Percentiles rank a stretch among this genome's conserved stretches.
Conservation (phyloP, 2,329 filamentous ascomycete genomes). For the Hypomyces rosellus region DNA sequence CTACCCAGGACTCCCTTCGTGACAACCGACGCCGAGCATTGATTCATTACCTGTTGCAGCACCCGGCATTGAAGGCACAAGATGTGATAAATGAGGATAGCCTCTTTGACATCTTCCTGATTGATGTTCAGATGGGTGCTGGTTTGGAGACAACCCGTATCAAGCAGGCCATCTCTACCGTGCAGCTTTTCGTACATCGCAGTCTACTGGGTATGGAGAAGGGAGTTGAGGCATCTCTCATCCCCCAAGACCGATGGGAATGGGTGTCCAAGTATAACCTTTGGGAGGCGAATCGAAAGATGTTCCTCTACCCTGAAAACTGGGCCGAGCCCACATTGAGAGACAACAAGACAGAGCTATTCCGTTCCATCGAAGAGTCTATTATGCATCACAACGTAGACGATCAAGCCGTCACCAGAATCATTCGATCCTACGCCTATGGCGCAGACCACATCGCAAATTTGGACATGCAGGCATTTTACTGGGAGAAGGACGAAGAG, state of each 20-base stretch:
- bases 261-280: neutral
- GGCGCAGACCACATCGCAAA: too few relatives aligned
- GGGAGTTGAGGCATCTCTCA: neutral
- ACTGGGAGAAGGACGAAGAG: too few relatives aligned
- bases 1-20: too few relatives aligned
- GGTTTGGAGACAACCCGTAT: constrained; percentile 10
- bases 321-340: neutral
- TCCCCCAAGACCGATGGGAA: neutral
- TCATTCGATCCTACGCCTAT: too few relatives aligned
- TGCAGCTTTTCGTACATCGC: constrained; percentile 13
- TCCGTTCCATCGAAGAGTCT: neutral
- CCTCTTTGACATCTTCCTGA: constrained; percentile 5
- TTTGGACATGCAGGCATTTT: too few relatives aligned
- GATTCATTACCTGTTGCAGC: too few relatives aligned
- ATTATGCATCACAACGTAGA: too few relatives aligned
- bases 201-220: constrained; percentile 11
- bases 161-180: constrained; percentile 10
- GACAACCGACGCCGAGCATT: too few relatives aligned
- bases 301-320: neutral
- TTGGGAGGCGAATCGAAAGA: neutral
- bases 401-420: too few relatives aligned
- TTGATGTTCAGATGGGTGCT: constrained; percentile 12
- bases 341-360: neutral
- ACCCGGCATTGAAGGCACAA: too few relatives aligned
- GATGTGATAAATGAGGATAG: neutral